These are phyloP conservation scores for Iris pallida DNA, from an alignment of 116 monocot species.

Conservation along the genomic window DNA sequence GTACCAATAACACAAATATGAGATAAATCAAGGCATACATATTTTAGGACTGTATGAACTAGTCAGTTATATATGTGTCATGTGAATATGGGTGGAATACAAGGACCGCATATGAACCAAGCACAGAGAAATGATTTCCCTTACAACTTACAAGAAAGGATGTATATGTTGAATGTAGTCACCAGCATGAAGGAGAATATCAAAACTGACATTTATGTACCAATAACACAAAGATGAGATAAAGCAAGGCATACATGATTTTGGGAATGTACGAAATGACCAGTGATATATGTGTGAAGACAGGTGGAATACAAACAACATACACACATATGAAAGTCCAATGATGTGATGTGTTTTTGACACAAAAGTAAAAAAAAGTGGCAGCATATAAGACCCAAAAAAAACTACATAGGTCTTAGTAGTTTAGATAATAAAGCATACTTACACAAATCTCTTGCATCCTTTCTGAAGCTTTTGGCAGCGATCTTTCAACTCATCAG, in stretches of 20 bases:
- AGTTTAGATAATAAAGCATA: conserved; percentile 9
- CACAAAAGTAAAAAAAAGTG: not conserved
- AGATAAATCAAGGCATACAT: conserved; percentile 1
- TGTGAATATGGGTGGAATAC: too few species aligned
- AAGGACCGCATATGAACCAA: too few species aligned
- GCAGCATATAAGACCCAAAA: not conserved
- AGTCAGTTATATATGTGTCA: not conserved
- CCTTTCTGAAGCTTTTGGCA: conserved; percentile 86
- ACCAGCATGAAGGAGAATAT: conserved; percentile 1
- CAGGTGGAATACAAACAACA: not conserved
- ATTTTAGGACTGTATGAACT: too few species aligned
- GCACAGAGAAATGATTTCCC: too few species aligned
- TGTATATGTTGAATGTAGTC: not conserved
- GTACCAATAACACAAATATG: conserved; percentile 2
- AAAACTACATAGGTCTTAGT: not conserved
- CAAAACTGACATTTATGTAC: not conserved
- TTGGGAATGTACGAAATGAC: too few species aligned
- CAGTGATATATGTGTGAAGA: not conserved
- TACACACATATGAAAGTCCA: not conserved
- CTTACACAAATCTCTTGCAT: conserved; percentile 87
- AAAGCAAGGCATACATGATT: not conserved
- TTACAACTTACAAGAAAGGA: too few species aligned
- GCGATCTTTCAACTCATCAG: conserved; percentile 80
- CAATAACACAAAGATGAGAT: conserved; percentile 4
- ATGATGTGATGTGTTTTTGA: not conserved